A percentile compares a stretch with the other conserved stretches of the same genome.
phyloP scores from a whole-genome alignment of 306 rosid genomes.

The Sechiopsis laciniata region DNA sequence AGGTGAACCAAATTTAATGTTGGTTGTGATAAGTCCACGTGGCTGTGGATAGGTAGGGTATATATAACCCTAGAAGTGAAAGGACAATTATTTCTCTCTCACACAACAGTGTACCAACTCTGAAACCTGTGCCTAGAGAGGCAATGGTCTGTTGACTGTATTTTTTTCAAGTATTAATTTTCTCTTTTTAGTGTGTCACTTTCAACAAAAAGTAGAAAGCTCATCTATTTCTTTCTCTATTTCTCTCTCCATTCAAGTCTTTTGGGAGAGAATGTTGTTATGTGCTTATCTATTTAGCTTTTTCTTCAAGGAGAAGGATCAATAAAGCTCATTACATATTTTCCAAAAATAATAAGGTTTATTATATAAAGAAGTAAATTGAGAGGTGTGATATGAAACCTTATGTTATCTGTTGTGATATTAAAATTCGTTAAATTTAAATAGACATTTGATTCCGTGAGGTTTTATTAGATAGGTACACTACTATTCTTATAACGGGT shows the following conservation, averaged over 20 bases:
- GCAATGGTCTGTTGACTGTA: constrained; percentile 50
- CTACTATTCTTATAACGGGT: no score
- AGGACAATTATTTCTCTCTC: constrained; percentile 54
- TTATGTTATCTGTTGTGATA: no score
- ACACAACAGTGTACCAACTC: constrained; percentile 32
- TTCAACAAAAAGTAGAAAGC: constrained; percentile 58
- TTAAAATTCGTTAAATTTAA: no score
- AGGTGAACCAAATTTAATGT: neutral
- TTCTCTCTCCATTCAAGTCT: neutral
- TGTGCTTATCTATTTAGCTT: constrained; percentile 52
- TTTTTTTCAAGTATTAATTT: neutral
- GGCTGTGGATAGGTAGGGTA: constrained; percentile 26
- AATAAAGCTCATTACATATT: neutral
- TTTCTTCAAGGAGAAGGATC: constrained; percentile 7
- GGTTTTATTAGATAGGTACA: no score
- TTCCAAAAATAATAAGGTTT: no score
- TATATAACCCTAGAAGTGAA: constrained; percentile 16
- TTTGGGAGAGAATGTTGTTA: constrained; percentile 24
- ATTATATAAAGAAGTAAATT: no score
- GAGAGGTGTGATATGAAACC: no score
- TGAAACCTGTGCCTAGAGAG: constrained; percentile 16
- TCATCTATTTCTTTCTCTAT: neutral
- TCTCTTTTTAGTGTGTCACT: constrained; percentile 36
- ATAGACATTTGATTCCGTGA: no score
- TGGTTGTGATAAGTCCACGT: constrained; percentile 34